Base-by-base conservation (phyloP, 441 rosid genomes). In the Brassica hybrid region DNA sequence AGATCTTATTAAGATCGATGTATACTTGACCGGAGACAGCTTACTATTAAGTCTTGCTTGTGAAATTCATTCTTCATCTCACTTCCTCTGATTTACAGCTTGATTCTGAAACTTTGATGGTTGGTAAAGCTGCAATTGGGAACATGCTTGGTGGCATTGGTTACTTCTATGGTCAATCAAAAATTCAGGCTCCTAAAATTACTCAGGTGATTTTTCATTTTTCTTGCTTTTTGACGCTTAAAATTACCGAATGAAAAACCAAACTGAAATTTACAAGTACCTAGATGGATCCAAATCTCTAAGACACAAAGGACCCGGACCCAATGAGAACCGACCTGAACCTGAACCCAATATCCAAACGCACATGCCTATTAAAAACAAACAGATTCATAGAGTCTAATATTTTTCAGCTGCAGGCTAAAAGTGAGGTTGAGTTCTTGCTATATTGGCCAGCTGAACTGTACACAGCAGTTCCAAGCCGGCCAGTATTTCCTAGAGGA, bases 61-160 rank as follows among this genome's bases (percentile, higher is more conserved):
- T 57, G 61, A 18, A 19, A 57, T 10, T 4, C 62, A 19, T 57
- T 57, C 30, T 57, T 19, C 30, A 58, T 50, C 25, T 74, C 54
- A 17, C 63, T 65, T 19, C 48, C 3, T 85, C 61, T 81, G 27
- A 71, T 34, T 4, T 83, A 70, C 93, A 96, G 98, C 83, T 91
- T 75, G 96, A 88, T 79, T 67, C 80, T 16, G 90, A 92, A 56
- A 86, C 90, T 16, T 54, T 79, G 59, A 70, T 54, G 64, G 94
- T 88, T 21, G 99, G 97, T 32, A 96, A 94, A 85, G 93, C 91
- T 80, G 94, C 96, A 65, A 74, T 94, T 43, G 92, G 88, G 18
- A 96, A 92, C 79, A 85, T 96, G 97, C 81, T 96, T 85, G 99
- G 99, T 68, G 96, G 97, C 73, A 90, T 96, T 83, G 98, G 99